phyloP scores from a whole-genome alignment of 1,139 yeast species.

The Lodderomyces parapsilosis region DNA sequence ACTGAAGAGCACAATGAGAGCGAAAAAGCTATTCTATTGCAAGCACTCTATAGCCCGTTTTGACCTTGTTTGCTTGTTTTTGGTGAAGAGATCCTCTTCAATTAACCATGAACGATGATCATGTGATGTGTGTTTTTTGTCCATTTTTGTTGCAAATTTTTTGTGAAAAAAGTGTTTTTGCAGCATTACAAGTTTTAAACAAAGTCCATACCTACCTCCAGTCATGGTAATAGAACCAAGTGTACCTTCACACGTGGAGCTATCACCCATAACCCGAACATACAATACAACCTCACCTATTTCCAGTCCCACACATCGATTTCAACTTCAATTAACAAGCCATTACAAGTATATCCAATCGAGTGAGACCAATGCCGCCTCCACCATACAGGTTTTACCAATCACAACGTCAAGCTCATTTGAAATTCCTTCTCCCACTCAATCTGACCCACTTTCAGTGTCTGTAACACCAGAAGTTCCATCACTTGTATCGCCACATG shows the following conservation, averaged over 20 bases:
- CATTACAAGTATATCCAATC: conserved; percentile 5
- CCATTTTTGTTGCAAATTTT: neutral
- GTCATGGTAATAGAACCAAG: neutral
- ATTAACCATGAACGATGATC: too few relatives aligned
- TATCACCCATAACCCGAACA: neutral
- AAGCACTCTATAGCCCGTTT: too few relatives aligned
- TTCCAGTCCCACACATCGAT: neutral
- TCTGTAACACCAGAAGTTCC: conserved; percentile 4
- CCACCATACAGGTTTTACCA: conserved; percentile 7
- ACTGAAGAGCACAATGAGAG: too few relatives aligned
- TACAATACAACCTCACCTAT: neutral
- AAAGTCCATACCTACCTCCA: neutral
- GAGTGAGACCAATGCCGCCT: neutral
- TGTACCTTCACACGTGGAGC: neutral
- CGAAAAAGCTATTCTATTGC: too few relatives aligned
- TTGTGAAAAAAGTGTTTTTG: neutral
- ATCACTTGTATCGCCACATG: conserved; percentile 10
- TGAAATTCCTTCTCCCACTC: conserved; percentile 5
- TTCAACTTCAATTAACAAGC: conserved; percentile 4
- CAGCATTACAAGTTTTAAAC: neutral
- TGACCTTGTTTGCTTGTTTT: neutral
- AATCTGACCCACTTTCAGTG: conserved; percentile 4
- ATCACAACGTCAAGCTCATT: conserved; percentile 8
- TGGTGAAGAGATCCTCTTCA: too few relatives aligned
- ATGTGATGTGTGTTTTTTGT: too few relatives aligned